Evolutionary conservation across 2,329 filamentous ascomycete genomes (phyloP), one percentile per base, ranked within the genome.

Genomic region (Alternaria novae-zelandiae): DNA sequence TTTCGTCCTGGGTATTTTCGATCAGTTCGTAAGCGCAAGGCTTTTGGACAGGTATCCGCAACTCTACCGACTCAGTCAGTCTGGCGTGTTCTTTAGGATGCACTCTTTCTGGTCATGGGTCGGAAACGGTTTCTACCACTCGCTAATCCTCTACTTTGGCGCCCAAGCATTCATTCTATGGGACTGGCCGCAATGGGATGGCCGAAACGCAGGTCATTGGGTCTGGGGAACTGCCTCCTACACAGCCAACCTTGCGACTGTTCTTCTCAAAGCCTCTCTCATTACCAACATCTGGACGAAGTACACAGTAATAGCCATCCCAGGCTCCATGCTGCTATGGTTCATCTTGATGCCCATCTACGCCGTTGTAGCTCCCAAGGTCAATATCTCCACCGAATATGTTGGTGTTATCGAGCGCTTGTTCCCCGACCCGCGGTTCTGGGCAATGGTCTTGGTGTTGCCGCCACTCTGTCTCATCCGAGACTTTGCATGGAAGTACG

Each of bases 201-300:
- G 96, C 67, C 90, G 90, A 74, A 88, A 90, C 13, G 92, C 92
- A 10, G 96, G 95, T 1, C 96, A 98, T 79, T 99, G 96, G 96
- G 92, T 98, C 4, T 99, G 96, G 96, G 96, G 95, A 61, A 94
- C 94, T 6, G 90, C 91, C n/a, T 86, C 97, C 23, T 99, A 99
- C 83, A 97, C 93, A 2, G 90, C 96, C 7, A 93, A 93, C n/a
- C 88, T 99, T 21, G 88, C 94, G 23, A 98, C 96, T 0, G 95
- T 98, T 0, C 89, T 99, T 5, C 92, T 94, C 66, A 99, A 99
- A 83, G 96, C 96, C 4, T 94, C 93, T 1, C 86, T 99, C 64
- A 92, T 98, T 69, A 97, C 95, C 21, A 97, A 93, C 80, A 95
- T 97, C 81, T 99, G 96, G 96, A 99, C 96, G 51, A 99, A 99